Evolutionary conservation across 2,329 filamentous ascomycete genomes (phyloP), one percentile per base, ranked within the genome.

Genomic region (Mycosphaerella arachidis): DNA sequence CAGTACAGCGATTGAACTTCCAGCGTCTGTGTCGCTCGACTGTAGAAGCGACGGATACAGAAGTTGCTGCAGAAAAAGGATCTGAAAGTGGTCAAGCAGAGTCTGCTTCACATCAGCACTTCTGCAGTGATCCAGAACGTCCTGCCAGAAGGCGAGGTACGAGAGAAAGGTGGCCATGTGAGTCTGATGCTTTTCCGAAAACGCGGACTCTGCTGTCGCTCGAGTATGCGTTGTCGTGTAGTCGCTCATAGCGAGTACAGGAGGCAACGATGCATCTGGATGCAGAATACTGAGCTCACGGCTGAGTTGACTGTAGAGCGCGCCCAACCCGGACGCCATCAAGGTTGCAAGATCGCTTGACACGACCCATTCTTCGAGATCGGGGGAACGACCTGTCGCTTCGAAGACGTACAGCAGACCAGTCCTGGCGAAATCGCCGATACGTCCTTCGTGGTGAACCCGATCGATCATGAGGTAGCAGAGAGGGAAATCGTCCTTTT

Each of bases 391-490:
- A 0, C 91, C 93, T 0, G 93, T 91, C 0, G 91, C 90, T 76
- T 97, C 93, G 67, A 97, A 96, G 61, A 99, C 90, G 76, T 99
- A 99, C 7, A 99, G 82, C 63, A 99, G 75, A 0, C 94, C 94
- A 0, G 94, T 99, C 59, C 94, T 83, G 2, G 94, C 93, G 79
- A 99, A 99, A 75, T 99, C 94, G 12, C 94, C 94, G 18, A 95
- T 89, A 58, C 93, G 88, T 46, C 94, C 94, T 72, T 97, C 93
- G 66, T 96, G 89, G 71, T 99, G 93, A 56, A 99, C 95, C 72
- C 96, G 96, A 73, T 99, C 92, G 72, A 99, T 90, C 66, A 99
- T 80, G 45, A 97, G 84, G 73, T 97, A 97, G 76, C 97, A 97
- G 1, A 99, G 78, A 0, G 94, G 94, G 66, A 99, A 99, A 71